Base-by-base conservation (phyloP, 2,329 filamentous ascomycete genomes). In the Aureobasidium sp. region DNA sequence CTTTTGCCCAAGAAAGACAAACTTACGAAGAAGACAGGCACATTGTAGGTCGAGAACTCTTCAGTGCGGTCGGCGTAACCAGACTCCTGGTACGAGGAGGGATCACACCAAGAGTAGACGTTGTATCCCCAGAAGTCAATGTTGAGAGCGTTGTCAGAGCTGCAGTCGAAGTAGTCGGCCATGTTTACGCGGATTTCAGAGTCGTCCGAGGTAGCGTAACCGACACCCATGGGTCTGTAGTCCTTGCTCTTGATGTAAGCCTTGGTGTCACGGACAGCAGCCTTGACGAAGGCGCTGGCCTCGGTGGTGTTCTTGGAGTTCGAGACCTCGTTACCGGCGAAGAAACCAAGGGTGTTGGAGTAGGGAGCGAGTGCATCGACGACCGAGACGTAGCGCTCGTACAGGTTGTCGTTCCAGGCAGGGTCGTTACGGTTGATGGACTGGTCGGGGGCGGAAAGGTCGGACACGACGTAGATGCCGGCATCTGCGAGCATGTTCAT, bases 81-180 rank as follows among this genome's bases (percentile, higher is more conserved):
- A 3, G 94, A 96, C 62, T 80, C 71, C 37, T 79, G 71, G 78
- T 88, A 94, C 69, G 79, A 84, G 70, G 89, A 95, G 67, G 92
- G 75, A 67, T 93, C 94, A 74, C 94, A 99, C 94, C 94, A 99
- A 57, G 92, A 95, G 83, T 99, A 99, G 78, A 97, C 96, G 82
- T 99, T 99, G 87, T 97, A 97, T 62, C 94, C 94, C 89, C 92
- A 99, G 81, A 95, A 97, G 77, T 99, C 94, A 66, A 97, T 96
- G 63, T 88, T 74, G 70, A 77, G 75, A 9, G 79, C 77, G 35
- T 79, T 72, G 63, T 84, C 74, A 47, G 46, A 47, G 63, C 92
- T 89, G 72, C 94, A 99, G 81, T 96, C 92, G 79, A 99, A 96
- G 83, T 95, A 99, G 72, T 90, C 79, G 67, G 90, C 89, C 70